A percentile compares a stretch with the other conserved stretches of the same genome.
phyloP scores from a whole-genome alignment of 2,329 filamentous ascomycete genomes.

The Aplosporella prunicola region DNA sequence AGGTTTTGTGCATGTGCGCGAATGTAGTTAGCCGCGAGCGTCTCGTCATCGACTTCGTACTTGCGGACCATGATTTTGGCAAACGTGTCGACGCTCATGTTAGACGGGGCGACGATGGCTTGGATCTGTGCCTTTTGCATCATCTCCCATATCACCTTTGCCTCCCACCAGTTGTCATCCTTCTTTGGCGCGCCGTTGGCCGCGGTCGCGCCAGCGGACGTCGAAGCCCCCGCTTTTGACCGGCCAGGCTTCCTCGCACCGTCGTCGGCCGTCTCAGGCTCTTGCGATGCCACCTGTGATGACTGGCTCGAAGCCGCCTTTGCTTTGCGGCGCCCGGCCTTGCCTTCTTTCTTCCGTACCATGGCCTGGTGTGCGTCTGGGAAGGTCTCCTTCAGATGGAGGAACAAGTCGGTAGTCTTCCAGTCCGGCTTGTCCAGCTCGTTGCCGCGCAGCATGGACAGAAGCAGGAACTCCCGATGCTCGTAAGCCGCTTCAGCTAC shows the following conservation, averaged over 20 bases:
- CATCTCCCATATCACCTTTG: constrained; percentile 29
- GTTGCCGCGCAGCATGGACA: constrained; percentile 31
- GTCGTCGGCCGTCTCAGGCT: not conserved
- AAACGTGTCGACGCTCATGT: constrained; percentile 24
- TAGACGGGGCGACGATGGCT: constrained; percentile 19
- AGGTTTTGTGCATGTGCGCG: constrained; percentile 28
- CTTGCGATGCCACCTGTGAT: not conserved
- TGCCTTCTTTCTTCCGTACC: constrained; percentile 18
- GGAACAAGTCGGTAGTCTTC: constrained; percentile 34
- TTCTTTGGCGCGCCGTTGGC: constrained; percentile 21
- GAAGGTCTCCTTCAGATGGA: constrained; percentile 30
- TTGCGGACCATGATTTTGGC: constrained; percentile 25
- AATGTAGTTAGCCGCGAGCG: constrained; percentile 24
- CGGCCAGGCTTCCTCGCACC: not conserved
- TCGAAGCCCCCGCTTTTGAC: not conserved
- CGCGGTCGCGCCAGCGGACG: not conserved
- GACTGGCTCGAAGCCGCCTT: not conserved
- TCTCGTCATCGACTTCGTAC: constrained; percentile 28
- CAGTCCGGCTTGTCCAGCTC: constrained; percentile 36
- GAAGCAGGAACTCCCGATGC: constrained; percentile 35
- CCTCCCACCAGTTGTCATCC: constrained; percentile 31
- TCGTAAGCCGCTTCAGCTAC: constrained; percentile 24
- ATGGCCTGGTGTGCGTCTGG: constrained; percentile 17
- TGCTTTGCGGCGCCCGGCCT: constrained; percentile 8
- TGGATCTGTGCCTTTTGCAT: constrained; percentile 31